Percentiles rank a stretch among this genome's conserved stretches.
phyloP scores from a whole-genome alignment of 2,329 filamentous ascomycete species.

The Leptographium lundbergii region DNA sequence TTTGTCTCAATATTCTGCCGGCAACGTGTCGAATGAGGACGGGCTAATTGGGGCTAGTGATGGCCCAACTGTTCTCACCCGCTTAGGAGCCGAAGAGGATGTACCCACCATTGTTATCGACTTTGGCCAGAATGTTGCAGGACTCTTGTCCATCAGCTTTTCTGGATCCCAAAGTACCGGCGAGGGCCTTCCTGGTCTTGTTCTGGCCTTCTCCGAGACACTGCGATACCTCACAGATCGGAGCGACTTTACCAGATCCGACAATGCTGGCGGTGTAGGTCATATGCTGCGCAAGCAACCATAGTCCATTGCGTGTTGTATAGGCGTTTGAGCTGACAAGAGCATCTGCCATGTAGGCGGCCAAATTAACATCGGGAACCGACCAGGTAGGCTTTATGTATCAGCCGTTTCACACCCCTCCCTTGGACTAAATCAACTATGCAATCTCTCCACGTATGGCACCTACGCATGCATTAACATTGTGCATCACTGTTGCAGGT shows the following conservation, averaged over 20 bases:
- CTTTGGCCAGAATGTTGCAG: conserved; percentile 35
- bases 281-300: background rate
- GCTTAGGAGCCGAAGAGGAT: conserved; percentile 9
- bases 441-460: background rate
- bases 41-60: conserved; percentile 18
- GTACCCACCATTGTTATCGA: conserved; percentile 31
- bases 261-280: conserved; percentile 16
- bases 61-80: conserved; percentile 20
- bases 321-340: background rate
- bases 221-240: conserved; percentile 28
- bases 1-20: conserved; percentile 17
- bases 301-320: background rate
- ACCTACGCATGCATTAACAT: background rate
- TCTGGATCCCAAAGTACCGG: conserved; percentile 17
- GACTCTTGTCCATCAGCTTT: conserved; percentile 29
- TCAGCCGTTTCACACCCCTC: background rate
- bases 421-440: background rate
- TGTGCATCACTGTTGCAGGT: conserved; percentile 18
- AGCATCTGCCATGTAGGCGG: conserved; percentile 6
- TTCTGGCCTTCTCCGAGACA: conserved; percentile 35
- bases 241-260: conserved; percentile 36
- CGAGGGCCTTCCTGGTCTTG: conserved; percentile 24
- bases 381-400: conserved; percentile 27
- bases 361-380: conserved; percentile 28
- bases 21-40: conserved; percentile 25